Evolutionary conservation across 2,329 filamentous ascomycete species (phyloP).

Genomic region (Aspergillus brunneoviolaceus): DNA sequence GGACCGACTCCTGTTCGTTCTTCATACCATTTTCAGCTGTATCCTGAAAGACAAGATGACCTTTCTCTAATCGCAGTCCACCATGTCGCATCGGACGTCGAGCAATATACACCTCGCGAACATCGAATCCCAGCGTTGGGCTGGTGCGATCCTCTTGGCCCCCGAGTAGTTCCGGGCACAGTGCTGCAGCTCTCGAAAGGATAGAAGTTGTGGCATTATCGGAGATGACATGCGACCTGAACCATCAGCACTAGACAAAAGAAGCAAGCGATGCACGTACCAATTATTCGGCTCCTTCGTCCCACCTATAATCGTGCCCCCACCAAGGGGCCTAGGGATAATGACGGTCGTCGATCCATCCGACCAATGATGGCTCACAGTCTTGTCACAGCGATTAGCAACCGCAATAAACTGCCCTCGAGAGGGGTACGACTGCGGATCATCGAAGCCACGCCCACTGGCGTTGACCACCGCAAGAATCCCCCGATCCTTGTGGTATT

Average conservation of each 20-base stretch:
- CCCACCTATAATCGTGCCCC: not conserved
- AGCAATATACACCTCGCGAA: not conserved
- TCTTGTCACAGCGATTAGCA: not conserved
- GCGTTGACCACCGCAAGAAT: not conserved
- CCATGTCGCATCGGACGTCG: not conserved
- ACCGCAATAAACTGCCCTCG: not conserved
- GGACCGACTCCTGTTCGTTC: not conserved
- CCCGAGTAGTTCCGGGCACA: not conserved
- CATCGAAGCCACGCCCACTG: not conserved
- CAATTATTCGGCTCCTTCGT: not conserved
- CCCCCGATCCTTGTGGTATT: not conserved
- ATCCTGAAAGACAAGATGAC: not conserved
- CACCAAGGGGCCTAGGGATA: not conserved
- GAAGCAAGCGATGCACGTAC: not conserved
- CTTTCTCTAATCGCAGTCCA: not conserved
- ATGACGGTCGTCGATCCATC: conserved; percentile 2
- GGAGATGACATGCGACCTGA: not conserved
- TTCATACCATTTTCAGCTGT: not conserved
- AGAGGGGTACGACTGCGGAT: not conserved
- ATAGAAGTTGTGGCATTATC: not conserved
- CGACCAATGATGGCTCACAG: not conserved
- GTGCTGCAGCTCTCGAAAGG: not conserved
- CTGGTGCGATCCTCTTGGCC: not conserved
- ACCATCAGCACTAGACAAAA: not conserved
- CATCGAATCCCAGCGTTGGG: not conserved